Base-by-base conservation (phyloP, 2,329 filamentous ascomycete species). In the Biscogniauxia sp. region DNA sequence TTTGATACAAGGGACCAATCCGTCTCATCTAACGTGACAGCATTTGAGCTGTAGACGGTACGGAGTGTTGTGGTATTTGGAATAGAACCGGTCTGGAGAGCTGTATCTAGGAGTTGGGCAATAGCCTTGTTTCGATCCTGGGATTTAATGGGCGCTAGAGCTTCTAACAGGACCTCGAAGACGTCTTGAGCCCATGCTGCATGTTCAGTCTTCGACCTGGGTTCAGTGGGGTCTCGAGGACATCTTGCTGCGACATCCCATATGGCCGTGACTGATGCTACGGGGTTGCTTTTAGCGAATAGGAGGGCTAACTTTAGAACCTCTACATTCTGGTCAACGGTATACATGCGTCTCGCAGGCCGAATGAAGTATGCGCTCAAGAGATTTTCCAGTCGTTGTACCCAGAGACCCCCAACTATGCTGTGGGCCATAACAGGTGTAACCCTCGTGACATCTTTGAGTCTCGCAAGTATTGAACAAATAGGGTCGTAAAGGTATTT, bases 321-420 rank as follows among this genome's bases (percentile, higher is more conserved):
- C 23, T 78, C 77, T 50, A 80, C 70, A 25, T 76, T 76, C 49
- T 75, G 74, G 20, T 74, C 75, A 58, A 76, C 78, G 17, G 82
- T 63, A 59, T 82, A 86, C 1, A 74, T 72, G 1, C 79, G 76
- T 59, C 81, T 78, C 0, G 81, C 79, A 0, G 84, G 83, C 1
- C 83, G 75, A 53, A 85, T 78, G 58, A 87, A 73, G 65, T 79
- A 82, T 32, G 77, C 77, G 52, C 79, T 78, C 66, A 86, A 73
- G 54, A 86, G 82, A 2, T 70, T 75, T 55, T 79, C 77, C 1
- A 86, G 70, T 51, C 81, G 79, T 3, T 69, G 68, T 1, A 73
- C 70, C 84, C 84, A 87, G 3, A 69, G 70, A 3, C 70, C 68
- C 56, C 67, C 69, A 19, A 72, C 69, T n/a, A 62, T 60, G 7